Conservation (phyloP, 257 asterid species). For the Fraxinus quadrangulata region DNA sequence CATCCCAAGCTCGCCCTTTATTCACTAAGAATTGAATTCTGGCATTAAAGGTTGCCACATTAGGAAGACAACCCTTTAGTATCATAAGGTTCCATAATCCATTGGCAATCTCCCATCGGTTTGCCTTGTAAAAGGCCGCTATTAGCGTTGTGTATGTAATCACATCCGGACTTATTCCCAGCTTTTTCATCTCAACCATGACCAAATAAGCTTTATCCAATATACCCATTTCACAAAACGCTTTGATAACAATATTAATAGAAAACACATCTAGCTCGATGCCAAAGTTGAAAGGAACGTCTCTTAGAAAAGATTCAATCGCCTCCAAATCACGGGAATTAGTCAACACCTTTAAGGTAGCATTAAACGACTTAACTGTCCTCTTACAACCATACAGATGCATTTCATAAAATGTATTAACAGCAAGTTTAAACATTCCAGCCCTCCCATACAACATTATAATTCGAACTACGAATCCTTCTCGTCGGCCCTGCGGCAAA, state of each 20-base stretch:
- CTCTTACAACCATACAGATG: constrained; percentile 69
- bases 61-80: constrained; percentile 67
- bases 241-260: constrained; percentile 61
- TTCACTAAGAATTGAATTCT: constrained; percentile 73
- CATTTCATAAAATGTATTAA: constrained; percentile 69
- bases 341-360: constrained; percentile 68
- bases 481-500: constrained; percentile 84
- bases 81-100: constrained; percentile 86
- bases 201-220: constrained; percentile 58
- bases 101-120: constrained; percentile 52
- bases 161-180: constrained; percentile 68
- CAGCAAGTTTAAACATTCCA: constrained; percentile 66
- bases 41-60: constrained; percentile 70
- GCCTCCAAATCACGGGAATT: constrained; percentile 56
- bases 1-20: constrained; percentile 71
- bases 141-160: constrained; percentile 75
- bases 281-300: constrained; percentile 45
- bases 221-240: constrained; percentile 64
- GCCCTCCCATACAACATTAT: constrained; percentile 78
- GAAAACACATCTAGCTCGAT: constrained; percentile 58
- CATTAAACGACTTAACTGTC: constrained; percentile 79
- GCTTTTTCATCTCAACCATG: constrained; percentile 60
- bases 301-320: constrained; percentile 53
- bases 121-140: constrained; percentile 63
- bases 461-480: constrained; percentile 74